Percentiles rank a stretch among this genome's conserved stretches.
Conservation (phyloP, 768 basidiomycete genomes). For the Gelatoporia subvermispora region DNA sequence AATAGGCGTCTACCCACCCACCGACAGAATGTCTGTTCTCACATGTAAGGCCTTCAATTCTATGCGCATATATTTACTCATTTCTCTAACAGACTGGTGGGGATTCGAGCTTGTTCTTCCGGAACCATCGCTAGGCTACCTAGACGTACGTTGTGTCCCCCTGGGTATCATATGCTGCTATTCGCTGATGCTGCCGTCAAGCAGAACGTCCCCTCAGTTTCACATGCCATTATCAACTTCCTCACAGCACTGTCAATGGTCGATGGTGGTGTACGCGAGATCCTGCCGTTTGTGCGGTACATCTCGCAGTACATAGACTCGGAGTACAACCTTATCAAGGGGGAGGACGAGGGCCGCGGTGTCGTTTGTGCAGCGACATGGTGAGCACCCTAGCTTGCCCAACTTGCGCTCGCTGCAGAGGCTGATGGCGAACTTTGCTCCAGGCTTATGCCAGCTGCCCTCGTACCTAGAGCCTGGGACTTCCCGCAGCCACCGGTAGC, state of each 20-base stretch:
- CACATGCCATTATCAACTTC: conserved; percentile 64
- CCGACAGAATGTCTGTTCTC: conserved; percentile 70
- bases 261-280: conserved; percentile 73
- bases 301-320: conserved; percentile 74
- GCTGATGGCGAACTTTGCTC: too few relatives aligned
- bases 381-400: conserved; percentile 34
- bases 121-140: conserved; percentile 56
- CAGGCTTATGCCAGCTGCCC: conserved; percentile 76
- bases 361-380: conserved; percentile 91
- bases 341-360: conserved; percentile 63
- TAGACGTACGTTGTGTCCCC: conserved; percentile 39
- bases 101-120: conserved; percentile 78
- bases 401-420: background rate
- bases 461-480: conserved; percentile 81
- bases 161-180: background rate
- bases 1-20: conserved; percentile 62
- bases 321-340: conserved; percentile 63
- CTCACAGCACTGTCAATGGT: conserved; percentile 67
- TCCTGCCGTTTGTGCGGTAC: conserved; percentile 82
- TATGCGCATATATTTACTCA: background rate
- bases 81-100: conserved; percentile 71
- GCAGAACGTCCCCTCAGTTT: conserved; percentile 56
- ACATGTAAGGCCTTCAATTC: conserved; percentile 51
- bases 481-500: conserved; percentile 41
- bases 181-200: background rate